These are phyloP conservation scores for Curvularia hawaiiensis DNA, from an alignment of 2,329 filamentous ascomycete genomes.

Conservation along the genomic window DNA sequence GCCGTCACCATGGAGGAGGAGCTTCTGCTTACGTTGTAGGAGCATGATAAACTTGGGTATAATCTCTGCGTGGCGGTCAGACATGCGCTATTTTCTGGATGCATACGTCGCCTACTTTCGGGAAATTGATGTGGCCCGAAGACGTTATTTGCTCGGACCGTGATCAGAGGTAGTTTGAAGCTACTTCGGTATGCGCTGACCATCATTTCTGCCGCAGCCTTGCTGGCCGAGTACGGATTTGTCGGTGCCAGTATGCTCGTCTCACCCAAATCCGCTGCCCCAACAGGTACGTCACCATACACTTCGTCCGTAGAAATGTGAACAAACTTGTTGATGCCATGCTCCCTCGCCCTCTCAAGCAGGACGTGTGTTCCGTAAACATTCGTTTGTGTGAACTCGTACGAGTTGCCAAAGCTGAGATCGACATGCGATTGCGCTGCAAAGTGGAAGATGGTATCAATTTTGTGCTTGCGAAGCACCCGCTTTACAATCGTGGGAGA, in stretches of 20 bases:
- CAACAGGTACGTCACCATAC: constrained; percentile 78
- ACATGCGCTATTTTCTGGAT: no score
- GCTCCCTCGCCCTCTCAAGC: constrained; percentile 75
- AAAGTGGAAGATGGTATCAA: constrained; percentile 84
- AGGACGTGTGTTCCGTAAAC: constrained; percentile 85
- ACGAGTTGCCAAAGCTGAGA: constrained; percentile 80
- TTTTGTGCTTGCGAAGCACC: constrained; percentile 71
- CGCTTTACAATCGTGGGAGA: constrained; percentile 71
- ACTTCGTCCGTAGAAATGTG: constrained; percentile 87
- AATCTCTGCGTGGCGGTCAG: constrained; percentile 64
- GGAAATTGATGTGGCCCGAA: constrained; percentile 85
- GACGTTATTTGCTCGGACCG: constrained; percentile 83
- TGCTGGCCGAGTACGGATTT: constrained; percentile 81
- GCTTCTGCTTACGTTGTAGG: constrained; percentile 67
- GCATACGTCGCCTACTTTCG: constrained; percentile 66
- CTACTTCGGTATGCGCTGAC: constrained; percentile 86
- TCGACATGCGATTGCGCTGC: constrained; percentile 87
- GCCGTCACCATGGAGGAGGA: constrained; percentile 78
- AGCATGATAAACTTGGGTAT: constrained; percentile 82
- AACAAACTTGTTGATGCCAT: constrained; percentile 74
- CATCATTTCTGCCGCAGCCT: constrained; percentile 82
- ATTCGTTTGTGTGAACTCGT: constrained; percentile 80
- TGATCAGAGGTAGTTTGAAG: constrained; percentile 79
- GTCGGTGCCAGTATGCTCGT: constrained; percentile 77
- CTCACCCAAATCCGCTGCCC: constrained; percentile 73